Evolutionary conservation across 371 early-diverging fungal genomes (phyloP), one percentile per base, ranked within the genome.

Genomic region (Batrachochytrium dendrobatidis): DNA sequence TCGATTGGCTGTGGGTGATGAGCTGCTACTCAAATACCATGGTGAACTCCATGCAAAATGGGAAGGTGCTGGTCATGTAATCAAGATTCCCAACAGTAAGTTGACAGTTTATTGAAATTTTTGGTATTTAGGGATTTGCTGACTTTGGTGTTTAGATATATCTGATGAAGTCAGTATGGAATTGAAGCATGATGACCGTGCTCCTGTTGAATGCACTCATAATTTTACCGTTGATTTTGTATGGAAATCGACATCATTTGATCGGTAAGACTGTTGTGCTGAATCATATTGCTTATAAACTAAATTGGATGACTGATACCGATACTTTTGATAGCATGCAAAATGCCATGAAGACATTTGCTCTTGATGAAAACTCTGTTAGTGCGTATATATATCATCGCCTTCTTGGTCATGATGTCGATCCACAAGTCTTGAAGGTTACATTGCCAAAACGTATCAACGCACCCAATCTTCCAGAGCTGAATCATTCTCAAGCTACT

Each of bases 161-260:
- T 92, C 89, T 50, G 95, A 98, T 72, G 96, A 96, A 60, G 89
- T 97, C 18, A 90, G 88, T 22, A 63, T 95, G 48, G 95, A 98
- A 72, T 70, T 95, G 34, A 59, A 57, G 56, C 30, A 49, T n/a
- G 67, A 71, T 58, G 59, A 68, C 34, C 56, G 85, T 35, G 83
- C 86, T 7, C 95, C 95, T 2, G 76, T 85, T 15, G 84, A 90
- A 20, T 90, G 90, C 66, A 88, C 91, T n/a, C 89, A 86, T 69
- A 92, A 92, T 67, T 98, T 95, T 65, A 84, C 89, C 3, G 89
- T 98, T n/a, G 98, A 98, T 61, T 97, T 94, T 81, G 94, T 99
- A 12, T 99, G 98, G 98, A 96, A 97, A 72, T 87, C 94, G 15
- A 92, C 92, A 1, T 89, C 92, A 28, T 99, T 94, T 73, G 96